Evolutionary conservation across 345 rosid species (phyloP).

Genomic region (Citrus maxima): DNA sequence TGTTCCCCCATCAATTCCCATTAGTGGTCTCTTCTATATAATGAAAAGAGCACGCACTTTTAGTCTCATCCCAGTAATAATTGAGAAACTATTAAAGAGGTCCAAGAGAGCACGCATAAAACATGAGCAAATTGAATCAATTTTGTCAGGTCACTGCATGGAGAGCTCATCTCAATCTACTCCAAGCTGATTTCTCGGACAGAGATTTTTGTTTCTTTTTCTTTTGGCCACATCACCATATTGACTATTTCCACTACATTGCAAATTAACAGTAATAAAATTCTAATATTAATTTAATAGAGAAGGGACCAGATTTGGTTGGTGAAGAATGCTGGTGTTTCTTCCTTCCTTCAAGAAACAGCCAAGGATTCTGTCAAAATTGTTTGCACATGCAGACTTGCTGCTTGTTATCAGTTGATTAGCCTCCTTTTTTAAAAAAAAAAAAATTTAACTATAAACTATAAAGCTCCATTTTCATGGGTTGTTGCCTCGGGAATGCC

Average conservation of each 20-base stretch:
- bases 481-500: conserved; percentile 3
- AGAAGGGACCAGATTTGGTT: conserved; percentile 1
- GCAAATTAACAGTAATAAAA: background rate
- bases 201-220: conserved; percentile 1
- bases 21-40: background rate
- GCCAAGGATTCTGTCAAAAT: conserved; percentile 1
- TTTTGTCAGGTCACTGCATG: background rate
- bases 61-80: background rate
- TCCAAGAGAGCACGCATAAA: background rate
- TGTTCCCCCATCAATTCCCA: background rate
- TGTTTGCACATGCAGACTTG: background rate
- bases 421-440: no score
- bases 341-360: background rate
- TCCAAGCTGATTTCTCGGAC: conserved; percentile 13
- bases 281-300: background rate
- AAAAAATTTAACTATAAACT: no score
- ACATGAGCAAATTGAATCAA: background rate
- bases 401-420: background rate
- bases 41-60: background rate
- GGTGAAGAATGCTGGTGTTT: background rate
- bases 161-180: conserved; percentile 6
- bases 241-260: background rate
- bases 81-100: conserved; percentile 7
- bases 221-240: conserved; percentile 3
- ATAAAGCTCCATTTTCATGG: background rate